phyloP scores from a whole-genome alignment of 108 stramenopile species.

The Nitzschia putrida region DNA sequence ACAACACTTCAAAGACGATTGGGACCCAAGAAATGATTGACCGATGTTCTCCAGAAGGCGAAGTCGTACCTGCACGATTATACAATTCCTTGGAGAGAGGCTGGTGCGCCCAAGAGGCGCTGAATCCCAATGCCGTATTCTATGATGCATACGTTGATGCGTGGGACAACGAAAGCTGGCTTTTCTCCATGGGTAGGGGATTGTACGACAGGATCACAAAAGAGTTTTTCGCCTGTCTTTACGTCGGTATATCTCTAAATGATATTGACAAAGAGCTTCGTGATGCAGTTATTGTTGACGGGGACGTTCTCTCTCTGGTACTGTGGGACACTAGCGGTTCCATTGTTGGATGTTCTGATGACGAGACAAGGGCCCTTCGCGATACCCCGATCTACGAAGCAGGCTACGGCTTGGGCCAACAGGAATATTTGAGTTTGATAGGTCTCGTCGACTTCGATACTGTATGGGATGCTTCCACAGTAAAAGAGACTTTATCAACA shows the following conservation, averaged over 20 bases:
- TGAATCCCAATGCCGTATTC: conserved; percentile 29
- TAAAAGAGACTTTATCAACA: conserved; percentile 21
- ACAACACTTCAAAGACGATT: conserved; percentile 27
- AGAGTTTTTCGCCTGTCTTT: conserved; percentile 46
- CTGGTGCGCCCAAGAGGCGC: conserved; percentile 49
- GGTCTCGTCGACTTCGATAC: conserved; percentile 20
- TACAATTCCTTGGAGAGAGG: conserved; percentile 59
- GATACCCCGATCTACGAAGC: conserved; percentile 7
- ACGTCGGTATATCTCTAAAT: conserved; percentile 34
- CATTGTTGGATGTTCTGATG: conserved; percentile 10
- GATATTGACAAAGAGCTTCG: conserved; percentile 27
- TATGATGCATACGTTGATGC: conserved; percentile 39
- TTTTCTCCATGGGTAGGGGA: conserved; percentile 33
- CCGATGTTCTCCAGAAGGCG: conserved; percentile 38
- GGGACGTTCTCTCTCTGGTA: conserved; percentile 23
- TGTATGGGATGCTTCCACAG: conserved; percentile 31
- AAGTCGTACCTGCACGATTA: conserved; percentile 25
- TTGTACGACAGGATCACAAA: conserved; percentile 47
- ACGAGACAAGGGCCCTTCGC: neutral
- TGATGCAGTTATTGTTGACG: conserved; percentile 24
- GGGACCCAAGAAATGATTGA: conserved; percentile 48
- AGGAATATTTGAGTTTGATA: conserved; percentile 1
- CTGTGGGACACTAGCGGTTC: conserved; percentile 15
- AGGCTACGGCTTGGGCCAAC: conserved; percentile 11
- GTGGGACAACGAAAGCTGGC: conserved; percentile 27